Base-by-base conservation (phyloP, 495 filamentous ascomycete genomes). In the Pseudevernia furfuracea region DNA sequence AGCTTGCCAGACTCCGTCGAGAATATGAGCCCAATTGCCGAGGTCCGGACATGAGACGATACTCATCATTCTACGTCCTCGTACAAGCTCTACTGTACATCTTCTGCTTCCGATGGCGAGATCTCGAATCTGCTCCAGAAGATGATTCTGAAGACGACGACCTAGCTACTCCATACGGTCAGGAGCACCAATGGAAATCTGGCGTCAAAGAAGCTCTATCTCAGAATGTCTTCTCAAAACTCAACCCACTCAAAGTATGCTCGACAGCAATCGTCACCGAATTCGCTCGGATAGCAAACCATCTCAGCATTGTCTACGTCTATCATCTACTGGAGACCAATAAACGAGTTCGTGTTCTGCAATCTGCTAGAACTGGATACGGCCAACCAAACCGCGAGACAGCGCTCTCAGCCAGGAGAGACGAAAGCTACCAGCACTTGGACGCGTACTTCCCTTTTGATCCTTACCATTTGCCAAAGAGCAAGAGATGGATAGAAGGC, bases 401-500 rank as follows among this genome's bases (percentile, higher is more conserved):
- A 69, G 87, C 81, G 61, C 78, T 52, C 74, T 78, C 68, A 59
- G 66, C 64, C 19, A 68, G 62, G 44, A 57, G 77, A 60, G 82
- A 84, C 58, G 86, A 92, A 62, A 87, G 86, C 46, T 85, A 84
- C 74, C 81, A 85, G 58, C 84, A 93, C 72, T 81, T 97, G 3
- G 93, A 97, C 66, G 89, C 89, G 1, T 96, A 92, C 74, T 97
- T 97, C 73, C 94, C 95, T 2, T 99, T 99, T 70, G 94, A 99
- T 71, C 94, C 94, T 4, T 97, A 96, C 75, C 85, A 89, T 66
- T 79, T 97, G 17, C 93, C 91, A 0, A 79, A 83, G 58, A 96
- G 91, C 68, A 89, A 87, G 72, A 79, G 84, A 44, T 97, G 95
- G 94, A 70, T 99, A 58, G 84, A 89, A 58, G 81, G 81, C 6